Evolutionary conservation across 768 basidiomycete genomes (phyloP), one percentile per base, ranked within the genome.

Genomic region (Boletus sensibilis): DNA sequence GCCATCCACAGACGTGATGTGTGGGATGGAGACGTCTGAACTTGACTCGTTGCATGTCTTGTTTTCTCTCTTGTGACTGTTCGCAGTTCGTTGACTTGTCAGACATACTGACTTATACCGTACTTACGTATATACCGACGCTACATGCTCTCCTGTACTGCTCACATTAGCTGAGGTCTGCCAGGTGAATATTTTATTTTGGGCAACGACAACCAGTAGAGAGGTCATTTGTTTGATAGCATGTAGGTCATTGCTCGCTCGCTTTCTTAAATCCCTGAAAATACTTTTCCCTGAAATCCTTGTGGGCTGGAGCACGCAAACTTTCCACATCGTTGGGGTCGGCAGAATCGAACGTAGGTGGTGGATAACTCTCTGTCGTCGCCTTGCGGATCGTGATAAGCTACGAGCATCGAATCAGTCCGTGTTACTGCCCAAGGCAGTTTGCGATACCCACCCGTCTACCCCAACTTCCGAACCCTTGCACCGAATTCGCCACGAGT

Each of bases 401-500:
- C 94, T 96, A 64, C 41, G n/a, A n/a, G 12, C 21, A 34, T 35
- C 14, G 16, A 16, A 40, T 65, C 38, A 60, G 50, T 38, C 43
- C 18, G 23, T 47, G 35, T 18, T n/a, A 16, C 39, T 33, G 50
- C 37, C 37, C 6, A 49, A 16, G 27, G 12, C 14, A 10, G 46
- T 50, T 41, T 43, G 48, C 16, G 42, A 27, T 25, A 75, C 90
- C 72, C 66, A 94, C 94, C 68, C 96, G 74, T 62, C 96, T 78
- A 1, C 93, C 94, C 96, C 96, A 99, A 25, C 87, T 90, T 14
- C 94, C 94, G 66, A 98, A 99, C 64, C 89, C 86, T 72, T 99
- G 94, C 59, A 93, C 72, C 35, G 92, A 94, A 68, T 96, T 95
- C 0, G 88, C 87, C 41, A 94, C 78, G 20, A 98, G 73, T 62